Base-by-base conservation (phyloP, 1,284 basidiomycete genomes). In the Violaceomyces palustris region DNA sequence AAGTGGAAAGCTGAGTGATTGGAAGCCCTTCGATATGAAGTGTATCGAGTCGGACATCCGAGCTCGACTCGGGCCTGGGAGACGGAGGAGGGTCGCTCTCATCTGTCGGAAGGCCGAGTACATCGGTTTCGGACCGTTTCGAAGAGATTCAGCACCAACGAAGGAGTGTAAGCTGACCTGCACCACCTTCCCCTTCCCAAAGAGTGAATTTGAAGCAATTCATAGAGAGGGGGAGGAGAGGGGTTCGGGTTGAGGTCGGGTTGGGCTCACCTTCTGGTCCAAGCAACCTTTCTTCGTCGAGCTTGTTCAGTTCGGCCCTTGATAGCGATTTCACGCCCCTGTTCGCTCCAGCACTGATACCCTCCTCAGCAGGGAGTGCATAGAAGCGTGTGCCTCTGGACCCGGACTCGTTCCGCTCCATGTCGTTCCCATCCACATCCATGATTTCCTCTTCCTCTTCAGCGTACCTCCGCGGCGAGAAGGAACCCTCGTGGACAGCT, bases 1-100 rank as follows among this genome's bases (percentile, higher is more conserved):
- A 72, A 2, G 70, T 73, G 10, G 70, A 73, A 1, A 69, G 55
- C 39, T 71, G 67, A 2, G 59, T 68, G 53, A 73, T 67, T n/a
- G 69, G 69, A 8, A 33, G 25, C 3, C 70, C 70, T 29, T 65
- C 45, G 19, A 73, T 49, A 42, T 69, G 61, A 8, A 73, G 52
- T 6, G 61, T 67, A 1, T 53, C 50, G 22, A 61, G 50, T 5
- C 65, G 58, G 18, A 73, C 39, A 34, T 67, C 58, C n/a, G n/a
- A n/a, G n/a, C n/a, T n/a, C n/a, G n/a, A n/a, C n/a, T n/a, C n/a
- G n/a, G n/a, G n/a, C n/a, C n/a, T n/a, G n/a, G n/a, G n/a, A n/a
- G n/a, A n/a, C n/a, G n/a, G n/a, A n/a, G n/a, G n/a, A n/a, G n/a
- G n/a, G n/a, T n/a, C n/a, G n/a, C n/a, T n/a, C n/a, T n/a, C n/a